Evolutionary conservation across 768 basidiomycete species (phyloP), one percentile per base, ranked within the genome.

Genomic region (Paxillus ammoniavirescens): DNA sequence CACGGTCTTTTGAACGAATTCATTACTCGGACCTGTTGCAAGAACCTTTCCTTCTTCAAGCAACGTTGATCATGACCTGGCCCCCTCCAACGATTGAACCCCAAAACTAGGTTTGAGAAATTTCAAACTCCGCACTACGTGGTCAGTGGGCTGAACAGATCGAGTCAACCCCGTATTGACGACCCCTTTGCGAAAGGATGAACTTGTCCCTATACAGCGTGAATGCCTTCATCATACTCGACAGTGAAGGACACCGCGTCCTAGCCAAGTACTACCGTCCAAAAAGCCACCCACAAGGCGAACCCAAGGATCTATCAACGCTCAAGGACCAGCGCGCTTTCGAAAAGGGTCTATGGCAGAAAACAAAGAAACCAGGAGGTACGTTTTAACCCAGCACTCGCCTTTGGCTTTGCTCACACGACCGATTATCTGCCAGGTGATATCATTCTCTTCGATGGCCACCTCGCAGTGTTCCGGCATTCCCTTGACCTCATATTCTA

Each of bases 401-500:
- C 40, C 30, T 8, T 44, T 42, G 37, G 31, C 48, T 42, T n/a
- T 23, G 26, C 42, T 26, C 38, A 28, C 46, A 31, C 52, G 40
- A 38, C 35, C 41, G 26, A 26, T 35, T 33, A 31, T 33, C 18
- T 38, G 5, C 38, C 44, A 93, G 96, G 93, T 65, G 97, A 98
- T 61, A 94, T 98, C 65, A 92, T 95, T 65, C 81, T 91, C 37
- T 97, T 85, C 76, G 93, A 87, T 72, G 85, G 82, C 15, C 91
- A 92, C 65, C 81, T 98, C n/a, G 89, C 89, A 41, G 83, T 98
- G 26, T 96, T 96, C 77, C 90, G 89, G 59, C 90, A 97, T 65
- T 93, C 95, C 15, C 84, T 96, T 47, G 97, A 99, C 77, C 84
- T 99, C 63, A 89, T 94, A 50, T 84, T 98, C 70, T 97, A 97